Conservation (phyloP, 805 yeast genomes). For the Starmerella geochares region DNA sequence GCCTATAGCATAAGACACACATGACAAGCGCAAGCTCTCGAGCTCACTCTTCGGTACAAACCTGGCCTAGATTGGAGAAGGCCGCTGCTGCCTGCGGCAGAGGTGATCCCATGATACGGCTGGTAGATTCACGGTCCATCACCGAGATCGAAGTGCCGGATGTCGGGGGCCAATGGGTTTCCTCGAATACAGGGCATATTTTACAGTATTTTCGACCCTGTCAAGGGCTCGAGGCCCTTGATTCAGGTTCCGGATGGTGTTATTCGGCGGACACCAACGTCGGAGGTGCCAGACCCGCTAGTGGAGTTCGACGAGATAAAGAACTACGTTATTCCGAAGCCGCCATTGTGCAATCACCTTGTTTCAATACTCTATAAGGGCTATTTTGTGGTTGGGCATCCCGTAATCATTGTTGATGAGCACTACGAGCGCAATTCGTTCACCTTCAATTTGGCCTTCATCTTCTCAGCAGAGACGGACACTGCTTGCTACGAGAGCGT, state of each 20-base stretch:
- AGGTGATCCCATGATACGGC: background rate
- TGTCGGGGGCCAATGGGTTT: slow-evolving; percentile 35
- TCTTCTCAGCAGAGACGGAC: slow-evolving; percentile 72
- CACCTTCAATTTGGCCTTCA: slow-evolving; percentile 86
- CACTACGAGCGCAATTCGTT: slow-evolving; percentile 84
- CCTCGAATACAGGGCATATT: slow-evolving; percentile 82
- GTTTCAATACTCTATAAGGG: slow-evolving; percentile 62
- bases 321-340: slow-evolving; percentile 88
- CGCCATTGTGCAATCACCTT: slow-evolving; percentile 74
- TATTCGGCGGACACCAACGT: slow-evolving; percentile 26
- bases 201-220: slow-evolving; percentile 87
- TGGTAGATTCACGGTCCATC: background rate
- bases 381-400: slow-evolving; percentile 73
- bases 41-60: too few relatives aligned
- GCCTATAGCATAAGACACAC: too few relatives aligned
- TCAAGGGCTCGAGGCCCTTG: slow-evolving; percentile 85
- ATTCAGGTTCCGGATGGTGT: slow-evolving; percentile 83
- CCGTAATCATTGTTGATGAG: slow-evolving; percentile 66
- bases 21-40: too few relatives aligned
- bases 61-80: too few relatives aligned
- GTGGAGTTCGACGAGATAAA: slow-evolving; percentile 78
- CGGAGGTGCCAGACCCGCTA: slow-evolving; percentile 29
- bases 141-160: background rate
- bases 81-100: too few relatives aligned
- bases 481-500: slow-evolving; percentile 80